Conservation (phyloP, 352 stramenopile species). For the Thalassiosira hispida region DNA sequence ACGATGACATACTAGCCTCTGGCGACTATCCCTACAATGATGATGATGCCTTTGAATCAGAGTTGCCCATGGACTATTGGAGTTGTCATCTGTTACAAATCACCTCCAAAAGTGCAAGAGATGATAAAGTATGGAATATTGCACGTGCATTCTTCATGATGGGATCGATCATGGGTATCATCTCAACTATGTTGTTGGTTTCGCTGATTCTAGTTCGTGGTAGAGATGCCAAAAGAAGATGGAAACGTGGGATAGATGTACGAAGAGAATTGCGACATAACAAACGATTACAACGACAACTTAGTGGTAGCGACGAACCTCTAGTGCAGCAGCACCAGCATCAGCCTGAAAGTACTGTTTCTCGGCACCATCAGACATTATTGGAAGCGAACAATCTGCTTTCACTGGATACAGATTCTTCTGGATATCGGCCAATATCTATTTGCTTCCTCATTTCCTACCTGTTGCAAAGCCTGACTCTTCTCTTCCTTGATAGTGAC, state of each 20-base stretch:
- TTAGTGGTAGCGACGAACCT: not conserved
- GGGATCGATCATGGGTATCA: constrained; percentile 28
- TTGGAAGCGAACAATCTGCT: constrained; percentile 7
- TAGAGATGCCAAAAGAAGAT: constrained; percentile 3
- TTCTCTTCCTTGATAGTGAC: constrained; percentile 40
- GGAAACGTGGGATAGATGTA: not conserved
- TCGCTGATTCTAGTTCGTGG: constrained; percentile 19
- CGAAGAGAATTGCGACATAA: not conserved
- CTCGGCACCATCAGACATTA: not conserved
- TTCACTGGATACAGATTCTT: constrained; percentile 23
- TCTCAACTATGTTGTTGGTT: constrained; percentile 9
- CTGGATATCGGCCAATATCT: constrained; percentile 29
- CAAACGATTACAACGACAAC: constrained; percentile 6
- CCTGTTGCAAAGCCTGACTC: constrained; percentile 33
- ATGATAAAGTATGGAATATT: constrained; percentile 37
- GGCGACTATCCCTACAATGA: constrained; percentile 40
- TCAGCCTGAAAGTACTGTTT: not conserved
- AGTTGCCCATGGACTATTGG: constrained; percentile 26
- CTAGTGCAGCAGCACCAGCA: not conserved
- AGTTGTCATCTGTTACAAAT: constrained; percentile 28
- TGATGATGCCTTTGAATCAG: constrained; percentile 23
- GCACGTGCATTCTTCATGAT: constrained; percentile 24
- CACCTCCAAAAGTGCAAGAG: constrained; percentile 1
- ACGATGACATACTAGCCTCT: constrained; percentile 30
- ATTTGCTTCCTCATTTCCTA: constrained; percentile 34